phyloP scores from a whole-genome alignment of 2,329 filamentous ascomycete genomes.

The Rutstroemia sp. region DNA sequence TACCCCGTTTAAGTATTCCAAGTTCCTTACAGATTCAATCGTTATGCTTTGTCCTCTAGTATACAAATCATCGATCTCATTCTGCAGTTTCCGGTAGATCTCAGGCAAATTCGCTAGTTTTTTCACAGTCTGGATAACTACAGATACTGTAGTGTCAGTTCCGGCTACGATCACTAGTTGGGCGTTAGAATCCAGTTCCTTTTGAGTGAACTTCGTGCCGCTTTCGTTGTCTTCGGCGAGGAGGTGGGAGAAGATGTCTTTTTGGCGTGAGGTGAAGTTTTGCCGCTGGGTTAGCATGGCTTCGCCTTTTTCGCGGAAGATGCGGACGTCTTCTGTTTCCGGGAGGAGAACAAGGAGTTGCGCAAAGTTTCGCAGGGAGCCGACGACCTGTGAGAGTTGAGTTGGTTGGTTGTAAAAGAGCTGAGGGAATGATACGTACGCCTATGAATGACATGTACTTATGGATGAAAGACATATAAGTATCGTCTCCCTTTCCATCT shows the following conservation, averaged over 20 bases:
- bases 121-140: constrained; percentile 5
- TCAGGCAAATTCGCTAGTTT: constrained; percentile 3
- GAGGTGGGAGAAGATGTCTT: constrained; percentile 15
- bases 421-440: neutral
- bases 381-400: constrained; percentile 3
- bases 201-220: constrained; percentile 9
- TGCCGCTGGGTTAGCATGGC: constrained; percentile 10
- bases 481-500: constrained; percentile 11
- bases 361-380: constrained; percentile 9
- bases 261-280: constrained; percentile 7
- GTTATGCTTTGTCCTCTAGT: neutral
- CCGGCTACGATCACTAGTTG: constrained; percentile 14
- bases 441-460: constrained; percentile 10
- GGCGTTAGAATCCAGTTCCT: constrained; percentile 13
- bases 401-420: neutral
- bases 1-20: constrained; percentile 13
- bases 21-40: constrained; percentile 6
- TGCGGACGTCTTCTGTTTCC: constrained; percentile 7
- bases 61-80: constrained; percentile 10
- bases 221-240: constrained; percentile 6
- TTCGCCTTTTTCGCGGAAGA: constrained; percentile 10
- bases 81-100: constrained; percentile 11
- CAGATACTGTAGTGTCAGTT: constrained; percentile 9
- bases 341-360: constrained; percentile 12
- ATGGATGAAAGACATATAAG: constrained; percentile 15